Base-by-base conservation (phyloP, 257 asterid species). In the Marsdenia floribunda region DNA sequence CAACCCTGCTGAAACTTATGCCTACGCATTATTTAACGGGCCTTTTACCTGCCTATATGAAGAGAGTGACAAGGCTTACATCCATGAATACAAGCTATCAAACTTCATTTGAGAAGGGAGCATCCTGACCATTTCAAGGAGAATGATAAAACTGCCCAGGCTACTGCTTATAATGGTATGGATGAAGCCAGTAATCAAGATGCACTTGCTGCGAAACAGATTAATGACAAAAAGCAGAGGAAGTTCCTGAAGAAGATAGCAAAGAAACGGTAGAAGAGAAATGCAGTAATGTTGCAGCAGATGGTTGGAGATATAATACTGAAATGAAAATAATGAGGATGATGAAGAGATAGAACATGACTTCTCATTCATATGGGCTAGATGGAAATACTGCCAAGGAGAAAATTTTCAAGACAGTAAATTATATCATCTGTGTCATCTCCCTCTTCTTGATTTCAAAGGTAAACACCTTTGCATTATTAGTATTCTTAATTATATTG, bases 191-290 rank as follows among this genome's bases (percentile, higher is more conserved):
- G 98, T 16, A 98, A 95, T 73, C 93, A 83, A 7, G 99, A 95
- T 0, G 87, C 80, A 1, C 86, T 83, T 76, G 81, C 75, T 70
- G 87, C 81, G 68, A 91, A 86, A 80, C 91, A 91, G 0, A 79
- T 81, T 70, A 88, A 72, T 16, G 84, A 83, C 29, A 91, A 85
- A 82, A 76, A 18, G 67, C 90, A 83, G 74, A 90, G 61, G 80
- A 84, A 29, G 73, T 74, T 19, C 86, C 71, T 1, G 87, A 88
- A 74, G 97, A 93, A 83, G 98, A 94, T 83, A 94, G 99, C 71
- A 97, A 94, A 82, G 97, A 94, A 80, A 94, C 99, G n/a, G n/a
- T n/a, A 0, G 99, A 94, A 76, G 97, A 94, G 86, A 97, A 94
- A 73, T 67, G 93, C 0, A 97, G 92, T 4, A 89, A 86, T 74